Evolutionary conservation across 2,329 filamentous ascomycete species (phyloP).

Genomic region (Diaporthe sp.): DNA sequence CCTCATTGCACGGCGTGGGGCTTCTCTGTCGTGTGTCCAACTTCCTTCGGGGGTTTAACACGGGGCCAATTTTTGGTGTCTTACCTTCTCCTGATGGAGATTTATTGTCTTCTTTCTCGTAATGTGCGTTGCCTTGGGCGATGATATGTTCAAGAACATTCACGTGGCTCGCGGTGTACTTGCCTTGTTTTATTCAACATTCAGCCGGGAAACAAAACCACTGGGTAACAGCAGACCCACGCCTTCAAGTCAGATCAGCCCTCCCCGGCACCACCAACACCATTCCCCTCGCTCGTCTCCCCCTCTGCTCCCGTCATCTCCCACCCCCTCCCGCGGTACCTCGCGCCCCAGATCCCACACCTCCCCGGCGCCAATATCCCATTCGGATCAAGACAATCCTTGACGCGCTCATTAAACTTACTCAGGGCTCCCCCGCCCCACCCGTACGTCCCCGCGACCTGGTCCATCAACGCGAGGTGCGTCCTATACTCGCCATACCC

Average conservation of each 20-base stretch:
- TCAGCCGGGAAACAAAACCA: not conserved
- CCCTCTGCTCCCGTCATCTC: constrained; percentile 51
- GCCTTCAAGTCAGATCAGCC: not conserved
- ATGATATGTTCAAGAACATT: not conserved
- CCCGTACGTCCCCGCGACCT: constrained; percentile 55
- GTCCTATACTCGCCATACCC: constrained; percentile 57
- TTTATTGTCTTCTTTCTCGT: not conserved
- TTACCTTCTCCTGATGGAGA: not conserved
- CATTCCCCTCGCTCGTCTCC: constrained; percentile 48
- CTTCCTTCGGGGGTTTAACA: not conserved
- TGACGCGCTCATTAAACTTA: constrained; percentile 53
- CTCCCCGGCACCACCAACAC: constrained; percentile 41
- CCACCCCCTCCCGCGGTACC: constrained; percentile 49
- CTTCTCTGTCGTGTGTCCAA: constrained; percentile 15
- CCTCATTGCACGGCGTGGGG: constrained; percentile 13
- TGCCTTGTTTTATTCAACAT: not conserved
- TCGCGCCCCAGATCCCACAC: constrained; percentile 58
- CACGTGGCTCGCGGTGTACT: not conserved
- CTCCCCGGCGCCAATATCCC: constrained; percentile 61
- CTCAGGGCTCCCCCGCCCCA: constrained; percentile 52
- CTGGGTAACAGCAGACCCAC: not conserved
- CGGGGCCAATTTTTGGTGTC: constrained; percentile 15
- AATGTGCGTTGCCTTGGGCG: not conserved
- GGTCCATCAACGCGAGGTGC: constrained; percentile 55
- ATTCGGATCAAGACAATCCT: constrained; percentile 56